Percentiles rank a stretch among this genome's conserved stretches.
phyloP scores from a whole-genome alignment of 805 yeast genomes.

The Cyberlindnera americana region DNA sequence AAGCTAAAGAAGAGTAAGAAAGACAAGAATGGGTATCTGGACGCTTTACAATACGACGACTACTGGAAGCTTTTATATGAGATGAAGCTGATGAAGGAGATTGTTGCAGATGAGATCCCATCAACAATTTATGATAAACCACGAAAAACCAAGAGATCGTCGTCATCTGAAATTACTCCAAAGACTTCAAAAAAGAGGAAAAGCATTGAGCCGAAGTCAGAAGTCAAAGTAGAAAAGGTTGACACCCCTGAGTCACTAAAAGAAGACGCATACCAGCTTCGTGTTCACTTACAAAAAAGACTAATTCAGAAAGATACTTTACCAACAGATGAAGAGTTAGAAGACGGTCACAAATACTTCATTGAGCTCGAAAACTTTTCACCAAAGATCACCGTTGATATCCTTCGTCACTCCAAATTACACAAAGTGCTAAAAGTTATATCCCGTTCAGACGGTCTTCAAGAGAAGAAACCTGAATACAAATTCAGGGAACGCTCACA shows the following conservation, averaged over 20 bases:
- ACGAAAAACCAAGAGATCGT: neutral
- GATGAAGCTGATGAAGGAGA: neutral
- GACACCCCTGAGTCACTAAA: constrained; percentile 5
- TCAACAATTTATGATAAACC: constrained; percentile 1
- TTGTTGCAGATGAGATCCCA: neutral
- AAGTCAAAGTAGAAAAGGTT: neutral
- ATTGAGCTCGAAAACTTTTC: constrained; percentile 41
- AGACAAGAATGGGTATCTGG: neutral
- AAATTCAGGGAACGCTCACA: constrained; percentile 43
- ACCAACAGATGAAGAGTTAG: constrained; percentile 38
- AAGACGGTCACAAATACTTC: constrained; percentile 29
- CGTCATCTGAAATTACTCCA: neutral
- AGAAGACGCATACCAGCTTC: constrained; percentile 28
- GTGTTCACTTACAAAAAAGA: constrained; percentile 46
- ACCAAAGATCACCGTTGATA: constrained; percentile 32
- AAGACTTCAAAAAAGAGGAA: neutral
- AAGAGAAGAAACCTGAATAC: constrained; percentile 34
- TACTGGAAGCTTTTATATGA: constrained; percentile 3
- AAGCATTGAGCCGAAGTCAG: no score
- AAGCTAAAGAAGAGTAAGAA: neutral
- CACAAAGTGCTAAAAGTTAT: constrained; percentile 52
- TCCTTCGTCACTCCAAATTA: constrained; percentile 43
- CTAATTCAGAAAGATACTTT: constrained; percentile 41
- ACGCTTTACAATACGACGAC: constrained; percentile 2
- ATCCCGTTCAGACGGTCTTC: constrained; percentile 34